phyloP scores from a whole-genome alignment of 1,284 basidiomycete species.

The Ceratobasidium sp. region DNA sequence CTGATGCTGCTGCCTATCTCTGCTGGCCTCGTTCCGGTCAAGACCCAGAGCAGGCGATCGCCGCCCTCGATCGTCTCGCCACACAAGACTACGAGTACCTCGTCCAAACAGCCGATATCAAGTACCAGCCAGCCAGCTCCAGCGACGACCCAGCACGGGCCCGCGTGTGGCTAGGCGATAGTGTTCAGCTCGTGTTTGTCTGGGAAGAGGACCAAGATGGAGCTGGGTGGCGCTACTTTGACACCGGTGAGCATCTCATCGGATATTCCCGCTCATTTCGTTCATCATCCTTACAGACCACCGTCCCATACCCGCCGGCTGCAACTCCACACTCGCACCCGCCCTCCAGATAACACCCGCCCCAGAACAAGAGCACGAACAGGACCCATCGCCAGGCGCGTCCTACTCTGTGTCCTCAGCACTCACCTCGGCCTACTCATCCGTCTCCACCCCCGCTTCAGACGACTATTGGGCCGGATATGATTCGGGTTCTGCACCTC shows the following conservation, averaged over 20 bases:
- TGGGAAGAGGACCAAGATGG: slow-evolving; percentile 45
- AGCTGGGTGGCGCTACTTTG: slow-evolving; percentile 43
- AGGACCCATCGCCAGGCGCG: slow-evolving; percentile 33
- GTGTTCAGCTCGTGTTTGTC: slow-evolving; percentile 37
- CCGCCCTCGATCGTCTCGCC: slow-evolving; percentile 40
- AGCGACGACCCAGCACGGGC: slow-evolving; percentile 6
- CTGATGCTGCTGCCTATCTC: slow-evolving; percentile 49
- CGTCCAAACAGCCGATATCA: slow-evolving; percentile 13
- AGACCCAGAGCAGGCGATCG: slow-evolving; percentile 33
- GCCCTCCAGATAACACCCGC: slow-evolving; percentile 24
- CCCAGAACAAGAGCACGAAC: slow-evolving; percentile 18
- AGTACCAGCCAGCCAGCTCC: slow-evolving; percentile 11
- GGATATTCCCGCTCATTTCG: background rate
- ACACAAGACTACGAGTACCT: slow-evolving; percentile 39
- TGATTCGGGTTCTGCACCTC: slow-evolving; percentile 38
- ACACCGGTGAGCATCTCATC: slow-evolving; percentile 21
- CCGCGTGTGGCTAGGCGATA: slow-evolving; percentile 33
- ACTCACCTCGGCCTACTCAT: slow-evolving; percentile 25
- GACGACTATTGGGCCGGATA: slow-evolving; percentile 45
- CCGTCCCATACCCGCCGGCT: slow-evolving; percentile 29
- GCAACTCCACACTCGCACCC: slow-evolving; percentile 24
- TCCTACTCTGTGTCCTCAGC: slow-evolving; percentile 11
- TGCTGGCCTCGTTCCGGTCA: slow-evolving; percentile 39
- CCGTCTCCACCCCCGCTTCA: slow-evolving; percentile 35
- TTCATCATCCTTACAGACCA: slow-evolving; percentile 3